Evolutionary conservation across 202 grass and related monocot genomes (phyloP), one percentile per base, ranked within the genome.

Genomic region (Bolboschoenoplectus hybrid): DNA sequence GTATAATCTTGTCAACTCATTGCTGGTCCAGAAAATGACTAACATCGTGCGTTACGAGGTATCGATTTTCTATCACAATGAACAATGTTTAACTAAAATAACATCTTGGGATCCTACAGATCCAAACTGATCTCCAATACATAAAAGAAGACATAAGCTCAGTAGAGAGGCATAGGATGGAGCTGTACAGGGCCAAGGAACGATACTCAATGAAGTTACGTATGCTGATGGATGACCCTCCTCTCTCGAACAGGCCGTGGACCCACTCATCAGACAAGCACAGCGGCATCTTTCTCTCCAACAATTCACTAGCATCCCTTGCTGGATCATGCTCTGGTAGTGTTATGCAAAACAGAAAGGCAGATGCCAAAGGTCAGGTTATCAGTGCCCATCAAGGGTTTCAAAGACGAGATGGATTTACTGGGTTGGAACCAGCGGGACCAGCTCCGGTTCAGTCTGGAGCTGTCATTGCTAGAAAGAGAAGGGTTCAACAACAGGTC

Each of bases 81-180:
- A 10, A 58, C 51, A 56, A 58, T 26, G 2, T 19, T 79, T 17
- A 57, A 80, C 53, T 41, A 80, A 80, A 20, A 43, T 60, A 60
- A 7, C 16, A 80, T 57, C 14, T 58, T 0, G 53, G 53, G 8
- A 43, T 82, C 63, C 44, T 61, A 71, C 89, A 99, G 97, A 94
- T 99, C 82, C 97, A 99, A 92, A 97, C 86, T 94, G 93, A 99
- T 71, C 85, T 99, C 55, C 97, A 99, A 55, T 99, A 92, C 82
- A 97, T 99, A 84, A 99, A 99, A 93, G 97, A 99, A 84, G 97
- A 99, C 90, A 94, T 99, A 89, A 88, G 85, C 43, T 74, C 87
- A 43, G 93, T 99, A 82, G 92, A 99, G 66, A 94, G 91, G 67
- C 92, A 97, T 86, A 92, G 89, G 84, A 60, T 90, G 87, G 97